Evolutionary conservation across 2,329 filamentous ascomycete species (phyloP).

Genomic region (Pseudocercospora eumusae): DNA sequence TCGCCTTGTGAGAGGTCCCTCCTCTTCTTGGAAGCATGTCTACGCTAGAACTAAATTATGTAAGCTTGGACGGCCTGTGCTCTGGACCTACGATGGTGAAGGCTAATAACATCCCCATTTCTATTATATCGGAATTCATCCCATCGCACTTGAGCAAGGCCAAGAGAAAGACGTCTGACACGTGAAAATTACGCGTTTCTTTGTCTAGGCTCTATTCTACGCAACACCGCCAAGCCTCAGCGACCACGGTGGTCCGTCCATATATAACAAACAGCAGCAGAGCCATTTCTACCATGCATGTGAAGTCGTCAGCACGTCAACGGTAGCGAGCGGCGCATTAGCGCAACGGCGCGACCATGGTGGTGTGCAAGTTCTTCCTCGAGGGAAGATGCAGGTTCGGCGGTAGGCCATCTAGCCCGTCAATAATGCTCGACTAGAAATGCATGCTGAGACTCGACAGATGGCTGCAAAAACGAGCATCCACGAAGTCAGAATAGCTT

Average conservation of each 20-base stretch:
- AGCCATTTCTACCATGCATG: too few species aligned
- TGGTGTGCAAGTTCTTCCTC: slow-evolving; percentile 64
- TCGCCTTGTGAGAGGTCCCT: background rate
- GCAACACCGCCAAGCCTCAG: background rate
- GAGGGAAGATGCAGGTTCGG: slow-evolving; percentile 67
- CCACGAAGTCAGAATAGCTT: slow-evolving; percentile 61
- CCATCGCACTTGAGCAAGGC: too few species aligned
- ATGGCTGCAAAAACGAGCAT: slow-evolving; percentile 62
- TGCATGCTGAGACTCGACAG: slow-evolving; percentile 41
- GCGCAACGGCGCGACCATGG: slow-evolving; percentile 13
- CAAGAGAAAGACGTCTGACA: background rate
- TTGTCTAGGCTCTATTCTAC: too few species aligned
- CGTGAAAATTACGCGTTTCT: slow-evolving; percentile 10
- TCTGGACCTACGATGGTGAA: background rate
- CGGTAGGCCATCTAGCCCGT: slow-evolving; percentile 45
- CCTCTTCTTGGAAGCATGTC: too few species aligned
- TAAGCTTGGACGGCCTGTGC: background rate
- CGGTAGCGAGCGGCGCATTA: background rate
- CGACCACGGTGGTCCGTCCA: background rate
- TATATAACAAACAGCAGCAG: slow-evolving; percentile 2
- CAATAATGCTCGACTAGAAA: background rate
- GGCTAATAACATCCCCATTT: too few species aligned
- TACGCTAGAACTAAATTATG: too few species aligned
- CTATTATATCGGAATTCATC: too few species aligned
- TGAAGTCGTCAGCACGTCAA: too few species aligned